Conservation (phyloP, 768 basidiomycete genomes). For the Cyathus striatus region DNA sequence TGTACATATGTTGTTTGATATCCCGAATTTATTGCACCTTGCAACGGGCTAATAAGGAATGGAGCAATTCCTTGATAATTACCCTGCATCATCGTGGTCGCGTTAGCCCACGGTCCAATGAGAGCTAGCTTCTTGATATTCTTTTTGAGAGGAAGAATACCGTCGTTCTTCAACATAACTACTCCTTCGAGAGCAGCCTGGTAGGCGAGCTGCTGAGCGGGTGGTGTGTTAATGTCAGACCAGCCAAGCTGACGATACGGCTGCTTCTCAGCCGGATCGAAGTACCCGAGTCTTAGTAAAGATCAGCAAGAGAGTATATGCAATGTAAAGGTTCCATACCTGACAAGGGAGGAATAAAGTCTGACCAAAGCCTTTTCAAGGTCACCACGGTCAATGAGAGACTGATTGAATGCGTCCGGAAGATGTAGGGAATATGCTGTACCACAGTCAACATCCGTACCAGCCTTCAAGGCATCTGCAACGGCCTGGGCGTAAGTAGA, state of each 20-base stretch:
- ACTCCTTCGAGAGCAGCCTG: constrained; percentile 49
- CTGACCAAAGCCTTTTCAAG: constrained; percentile 38
- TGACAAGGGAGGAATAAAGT: constrained; percentile 48
- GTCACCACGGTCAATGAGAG: constrained; percentile 37
- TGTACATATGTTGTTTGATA: constrained; percentile 36
- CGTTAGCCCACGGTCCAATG: constrained; percentile 56
- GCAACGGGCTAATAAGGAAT: constrained; percentile 49
- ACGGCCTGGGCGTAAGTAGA: constrained; percentile 38
- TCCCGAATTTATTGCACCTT: constrained; percentile 41
- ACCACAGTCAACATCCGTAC: constrained; percentile 54
- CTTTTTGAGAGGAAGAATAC: constrained; percentile 44
- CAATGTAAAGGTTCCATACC: constrained; percentile 27
- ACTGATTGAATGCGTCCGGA: constrained; percentile 41
- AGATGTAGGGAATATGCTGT: constrained; percentile 39
- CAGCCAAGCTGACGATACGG: constrained; percentile 47
- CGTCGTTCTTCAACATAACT: constrained; percentile 62
- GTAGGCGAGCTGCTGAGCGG: constrained; percentile 43
- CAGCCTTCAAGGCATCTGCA: constrained; percentile 45
- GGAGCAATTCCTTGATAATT: constrained; percentile 53
- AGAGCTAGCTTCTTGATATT: constrained; percentile 46
- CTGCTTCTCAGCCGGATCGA: constrained; percentile 44
- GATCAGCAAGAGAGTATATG: neutral
- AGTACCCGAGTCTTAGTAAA: constrained; percentile 44
- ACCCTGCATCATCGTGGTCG: constrained; percentile 52
- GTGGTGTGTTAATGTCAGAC: constrained; percentile 41